Percentiles rank a stretch among this genome's conserved stretches.
These are phyloP conservation scores for Sporothrix inflata DNA, from an alignment of 2,329 filamentous ascomycete genomes.

Conservation along the genomic window DNA sequence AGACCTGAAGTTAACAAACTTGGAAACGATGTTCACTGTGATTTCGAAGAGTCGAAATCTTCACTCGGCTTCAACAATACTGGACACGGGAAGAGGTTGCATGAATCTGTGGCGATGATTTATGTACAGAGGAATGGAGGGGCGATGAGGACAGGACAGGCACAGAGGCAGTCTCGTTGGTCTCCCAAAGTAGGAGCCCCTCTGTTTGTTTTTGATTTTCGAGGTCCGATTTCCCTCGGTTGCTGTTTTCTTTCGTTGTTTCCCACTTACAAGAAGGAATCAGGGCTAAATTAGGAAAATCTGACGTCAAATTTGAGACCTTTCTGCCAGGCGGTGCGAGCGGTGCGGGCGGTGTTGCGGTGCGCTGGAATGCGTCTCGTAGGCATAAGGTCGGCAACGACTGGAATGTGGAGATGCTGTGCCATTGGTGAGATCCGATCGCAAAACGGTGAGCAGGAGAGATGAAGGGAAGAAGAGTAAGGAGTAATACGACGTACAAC, in stretches of 20 bases:
- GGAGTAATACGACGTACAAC: background rate
- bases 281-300: background rate
- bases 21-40: background rate
- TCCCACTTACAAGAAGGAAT: background rate
- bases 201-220: conserved; percentile 12
- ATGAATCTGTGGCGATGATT: conserved; percentile 3
- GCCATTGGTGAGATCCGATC: background rate
- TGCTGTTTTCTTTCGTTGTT: background rate
- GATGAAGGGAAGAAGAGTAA: background rate
- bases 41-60: background rate
- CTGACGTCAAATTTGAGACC: conserved; percentile 4
- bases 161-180: background rate
- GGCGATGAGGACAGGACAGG: background rate
- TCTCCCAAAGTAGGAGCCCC: background rate
- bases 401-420: background rate
- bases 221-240: background rate
- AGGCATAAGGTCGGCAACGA: background rate
- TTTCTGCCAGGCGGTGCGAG: background rate
- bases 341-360: background rate
- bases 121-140: background rate
- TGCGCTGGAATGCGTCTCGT: conserved; percentile 21
- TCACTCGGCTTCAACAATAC: background rate
- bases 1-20: background rate
- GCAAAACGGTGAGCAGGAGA: conserved; percentile 1
- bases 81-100: background rate